phyloP scores from a whole-genome alignment of 169 alveolate genomes.

The Toxoplasma gondii region DNA sequence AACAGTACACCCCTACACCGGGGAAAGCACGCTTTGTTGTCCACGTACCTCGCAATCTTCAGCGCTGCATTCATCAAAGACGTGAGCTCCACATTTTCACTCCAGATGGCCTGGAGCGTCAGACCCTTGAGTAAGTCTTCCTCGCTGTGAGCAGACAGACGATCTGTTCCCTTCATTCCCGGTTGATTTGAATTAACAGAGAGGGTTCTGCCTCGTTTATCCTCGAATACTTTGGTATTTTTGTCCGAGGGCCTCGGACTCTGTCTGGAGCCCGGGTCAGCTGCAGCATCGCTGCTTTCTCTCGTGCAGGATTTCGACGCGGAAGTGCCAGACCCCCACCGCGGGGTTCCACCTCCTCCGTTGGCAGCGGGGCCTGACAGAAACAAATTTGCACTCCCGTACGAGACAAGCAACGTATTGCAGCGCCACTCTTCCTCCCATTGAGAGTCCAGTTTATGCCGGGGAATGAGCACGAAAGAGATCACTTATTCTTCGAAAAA shows the following conservation, averaged over 20 bases:
- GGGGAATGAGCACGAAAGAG: not conserved
- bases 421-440: too few relatives aligned
- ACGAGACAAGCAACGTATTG: too few relatives aligned
- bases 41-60: constrained; percentile 1
- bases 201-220: not conserved
- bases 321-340: not conserved
- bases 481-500: not conserved
- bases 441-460: too few relatives aligned
- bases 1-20: too few relatives aligned
- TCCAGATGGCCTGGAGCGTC: constrained; percentile 32
- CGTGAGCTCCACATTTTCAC: constrained; percentile 26
- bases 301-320: not conserved
- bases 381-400: too few relatives aligned
- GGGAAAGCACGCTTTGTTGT: too few relatives aligned
- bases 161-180: not conserved
- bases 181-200: not conserved
- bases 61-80: constrained; percentile 26
- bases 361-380: too few relatives aligned
- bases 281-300: not conserved
- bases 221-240: not conserved
- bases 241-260: not conserved
- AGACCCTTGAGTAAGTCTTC: constrained; percentile 17
- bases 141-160: constrained; percentile 37
- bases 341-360: not conserved
- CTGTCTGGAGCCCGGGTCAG: not conserved